Base-by-base conservation (phyloP, 1,284 basidiomycete genomes). In the Blastosporella zonata region DNA sequence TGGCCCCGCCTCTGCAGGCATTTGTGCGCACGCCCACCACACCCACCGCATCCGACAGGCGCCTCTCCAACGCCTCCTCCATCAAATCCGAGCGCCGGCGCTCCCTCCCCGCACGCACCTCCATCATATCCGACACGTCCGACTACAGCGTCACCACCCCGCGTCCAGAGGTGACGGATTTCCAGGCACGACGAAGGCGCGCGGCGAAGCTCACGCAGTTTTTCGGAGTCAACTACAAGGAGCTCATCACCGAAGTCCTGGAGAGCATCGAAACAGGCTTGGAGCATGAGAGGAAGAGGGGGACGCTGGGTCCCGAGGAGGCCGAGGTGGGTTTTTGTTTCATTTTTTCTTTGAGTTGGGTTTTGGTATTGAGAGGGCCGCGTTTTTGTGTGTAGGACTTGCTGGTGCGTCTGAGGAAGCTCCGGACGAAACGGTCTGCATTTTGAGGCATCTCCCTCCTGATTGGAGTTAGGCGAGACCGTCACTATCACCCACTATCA, bases 121-220 rank as follows among this genome's bases (percentile, higher is more conserved):
- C 86, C 28, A 67, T 80, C 55, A 64, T 75, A 6, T 87, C 84
- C 6, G 61, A 86, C 43, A 63, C 73, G 9, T 81, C 82, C 15
- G 79, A 80, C 43, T 69, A 68, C 48, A 67, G 63, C 41, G 43
- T 65, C 20, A 42, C 59, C 20, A 54, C 63, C n/a, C 67, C 75
- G 20, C 68, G 72, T 47, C 70, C 75, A 1, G 73, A 79, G 44
- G 62, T 69, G 47, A 71, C 70, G 8, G 73, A 72, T 52, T 90
- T 90, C 71, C 82, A 89, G 62, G 65, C 75, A 50, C 81, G 88
- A 39, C 74, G 89, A 43, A 72, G 80, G 31, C 73, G 82, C 44
- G 88, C 87, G 2, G 87, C 88, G 47, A 91, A 91, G 70, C 71
- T 90, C 50, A 83, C 84, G 21, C 77, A 84, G 65, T 90, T 91